These are phyloP conservation scores for Pseudoturritis turrita DNA, from an alignment of 345 rosid genomes.

Conservation along the genomic window DNA sequence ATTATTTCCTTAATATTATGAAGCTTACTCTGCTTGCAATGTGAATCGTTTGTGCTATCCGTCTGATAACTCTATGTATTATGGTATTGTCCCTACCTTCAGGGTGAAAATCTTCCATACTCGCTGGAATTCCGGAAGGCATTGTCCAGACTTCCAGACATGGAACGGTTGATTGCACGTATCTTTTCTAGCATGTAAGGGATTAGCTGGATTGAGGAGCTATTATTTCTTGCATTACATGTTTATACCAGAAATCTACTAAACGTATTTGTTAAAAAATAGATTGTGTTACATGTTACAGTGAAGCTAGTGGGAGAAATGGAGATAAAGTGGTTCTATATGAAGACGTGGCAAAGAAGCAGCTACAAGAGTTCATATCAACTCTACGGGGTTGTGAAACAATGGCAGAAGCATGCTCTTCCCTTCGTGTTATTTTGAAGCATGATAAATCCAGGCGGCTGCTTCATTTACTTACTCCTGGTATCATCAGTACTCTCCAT, in stretches of 20 bases:
- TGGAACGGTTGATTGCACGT: conserved; percentile 88
- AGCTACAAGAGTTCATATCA: conserved; percentile 81
- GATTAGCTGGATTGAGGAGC: conserved; percentile 13
- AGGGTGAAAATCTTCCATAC: conserved; percentile 68
- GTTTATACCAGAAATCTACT: neutral
- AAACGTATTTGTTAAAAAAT: neutral
- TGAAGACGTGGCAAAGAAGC: conserved; percentile 89
- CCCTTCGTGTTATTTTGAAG: conserved; percentile 60
- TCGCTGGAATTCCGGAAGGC: conserved; percentile 73
- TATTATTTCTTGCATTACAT: conserved; percentile 1
- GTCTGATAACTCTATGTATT: conserved; percentile 9
- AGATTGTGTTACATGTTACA: conserved; percentile 30
- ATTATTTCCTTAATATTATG: neutral
- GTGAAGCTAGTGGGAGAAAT: conserved; percentile 93
- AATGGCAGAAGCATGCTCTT: conserved; percentile 72
- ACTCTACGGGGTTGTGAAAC: conserved; percentile 82
- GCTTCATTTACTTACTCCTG: conserved; percentile 65
- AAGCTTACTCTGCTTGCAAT: conserved; percentile 17
- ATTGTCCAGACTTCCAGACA: conserved; percentile 80
- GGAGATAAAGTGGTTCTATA: conserved; percentile 77
- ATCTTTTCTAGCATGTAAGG: conserved; percentile 74
- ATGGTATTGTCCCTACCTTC: conserved; percentile 27
- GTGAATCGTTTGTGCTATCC: neutral
- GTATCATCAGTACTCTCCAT: conserved; percentile 35
- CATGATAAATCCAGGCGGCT: conserved; percentile 60